Percentiles rank a stretch among this genome's conserved stretches.
Conservation (phyloP, 495 filamentous ascomycete species). For the Jackrogersella multiformis region DNA sequence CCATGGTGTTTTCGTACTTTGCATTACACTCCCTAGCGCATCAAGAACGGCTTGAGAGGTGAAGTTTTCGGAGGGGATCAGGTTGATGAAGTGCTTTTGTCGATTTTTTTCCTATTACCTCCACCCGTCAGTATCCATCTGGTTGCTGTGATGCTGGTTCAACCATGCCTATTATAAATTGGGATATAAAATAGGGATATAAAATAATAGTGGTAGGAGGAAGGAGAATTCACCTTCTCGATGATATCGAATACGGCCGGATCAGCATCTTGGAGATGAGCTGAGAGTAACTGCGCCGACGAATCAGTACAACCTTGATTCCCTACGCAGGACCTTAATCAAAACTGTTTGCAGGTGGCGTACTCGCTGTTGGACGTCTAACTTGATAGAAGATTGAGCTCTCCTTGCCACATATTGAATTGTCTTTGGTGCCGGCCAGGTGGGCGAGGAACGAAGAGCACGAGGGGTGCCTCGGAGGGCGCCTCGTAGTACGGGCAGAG, state of each 20-base stretch:
- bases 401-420: constrained; percentile 48
- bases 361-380: constrained; percentile 74
- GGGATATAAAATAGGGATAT: neutral
- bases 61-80: constrained; percentile 99
- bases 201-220: neutral
- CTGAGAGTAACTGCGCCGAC: constrained; percentile 74
- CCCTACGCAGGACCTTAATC: constrained; percentile 17
- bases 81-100: constrained; percentile 97
- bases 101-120: constrained; percentile 82
- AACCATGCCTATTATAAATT: neutral
- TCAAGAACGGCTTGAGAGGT: constrained; percentile 97
- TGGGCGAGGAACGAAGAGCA: constrained; percentile 37
- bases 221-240: constrained; percentile 74
- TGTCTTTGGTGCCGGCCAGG: constrained; percentile 18
- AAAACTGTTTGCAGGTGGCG: neutral
- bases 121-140: constrained; percentile 26
- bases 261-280: constrained; percentile 84
- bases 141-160: too few relatives aligned
- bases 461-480: constrained; percentile 42
- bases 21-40: constrained; percentile 97
- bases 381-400: constrained; percentile 59
- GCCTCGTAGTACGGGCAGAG: constrained; percentile 21
- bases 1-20: constrained; percentile 68
- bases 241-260: constrained; percentile 86
- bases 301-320: constrained; percentile 22